Evolutionary conservation across 495 filamentous ascomycete species (phyloP), one percentile per base, ranked within the genome.

Genomic region (Evansstolkia leycettana): DNA sequence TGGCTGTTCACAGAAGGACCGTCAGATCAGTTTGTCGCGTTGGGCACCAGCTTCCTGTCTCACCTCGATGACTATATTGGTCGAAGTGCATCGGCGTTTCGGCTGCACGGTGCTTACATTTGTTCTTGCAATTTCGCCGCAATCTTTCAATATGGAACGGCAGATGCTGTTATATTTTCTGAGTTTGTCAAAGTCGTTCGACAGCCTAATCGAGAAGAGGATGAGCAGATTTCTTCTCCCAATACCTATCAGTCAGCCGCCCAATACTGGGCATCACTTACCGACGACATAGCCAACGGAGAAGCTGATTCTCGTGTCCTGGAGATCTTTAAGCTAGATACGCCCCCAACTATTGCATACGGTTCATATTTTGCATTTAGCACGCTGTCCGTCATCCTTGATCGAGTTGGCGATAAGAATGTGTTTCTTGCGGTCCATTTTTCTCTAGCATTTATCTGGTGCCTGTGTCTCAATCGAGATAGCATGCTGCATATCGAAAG

Each of bases 361-460:
- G 65, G 65, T 12, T 60, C 58, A 33, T 54, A 45, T 41, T 45
- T 81, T 2, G 40, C 54, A 1, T 69, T 71, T 16, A 50, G 53
- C 13, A 69, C 65, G 0, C 48, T 79, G 8, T 46, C 55, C 1
- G 28, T 84, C 8, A 64, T 76, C 17, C 62, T 86, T 11, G 64
- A 67, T 25, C 68, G 82, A 12, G 43, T 64, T 1, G 67, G 72
- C 1, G 80, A 87, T 37, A 57, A 58, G 0, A 80, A 82, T 38
- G 60, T 80, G 10, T 64, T 84, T 12, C 73, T 82, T 1, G 74
- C 75, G 39, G 44, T 80, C 1, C 83, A 92, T 40, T 64, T 78
- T 4, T 71, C 72, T 17, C 58, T 94, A 12, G 72, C 73, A 2
- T 89, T 93, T 49, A 50, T 84, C 7, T 72, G 67, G 53, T 67